These are phyloP conservation scores for Beauveria brongniartii DNA, from an alignment of 2,329 filamentous ascomycete genomes.

Conservation along the genomic window DNA sequence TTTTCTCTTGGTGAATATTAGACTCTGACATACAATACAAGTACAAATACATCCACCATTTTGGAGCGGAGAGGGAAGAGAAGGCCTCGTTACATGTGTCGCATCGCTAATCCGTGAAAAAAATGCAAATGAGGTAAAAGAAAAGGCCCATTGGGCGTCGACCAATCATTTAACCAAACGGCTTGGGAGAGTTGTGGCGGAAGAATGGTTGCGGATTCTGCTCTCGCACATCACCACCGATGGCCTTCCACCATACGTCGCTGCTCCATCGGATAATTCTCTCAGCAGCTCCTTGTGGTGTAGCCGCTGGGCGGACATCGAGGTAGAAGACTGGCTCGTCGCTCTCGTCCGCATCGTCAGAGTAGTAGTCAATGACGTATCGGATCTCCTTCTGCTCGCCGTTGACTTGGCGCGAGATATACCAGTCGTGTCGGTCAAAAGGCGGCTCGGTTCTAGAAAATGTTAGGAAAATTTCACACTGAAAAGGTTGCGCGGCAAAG, in stretches of 20 bases:
- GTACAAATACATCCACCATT: conserved; percentile 8
- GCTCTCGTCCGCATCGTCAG: conserved; percentile 71
- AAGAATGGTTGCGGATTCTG: conserved; percentile 29
- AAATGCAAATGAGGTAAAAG: background rate
- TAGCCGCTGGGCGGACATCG: conserved; percentile 84
- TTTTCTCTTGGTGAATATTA: background rate
- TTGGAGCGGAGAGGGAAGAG: conserved; percentile 7
- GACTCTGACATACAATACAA: conserved; percentile 6
- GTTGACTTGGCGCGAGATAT: conserved; percentile 63
- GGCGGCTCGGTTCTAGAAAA: conserved; percentile 63
- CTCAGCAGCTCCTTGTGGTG: conserved; percentile 72
- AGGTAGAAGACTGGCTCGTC: conserved; percentile 94
- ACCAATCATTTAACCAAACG: conserved; percentile 6
- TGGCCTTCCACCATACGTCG: conserved; percentile 88
- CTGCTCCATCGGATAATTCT: conserved; percentile 81
- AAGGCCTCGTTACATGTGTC: conserved; percentile 5
- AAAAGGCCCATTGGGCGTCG: background rate
- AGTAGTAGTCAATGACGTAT: conserved; percentile 97
- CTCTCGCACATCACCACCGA: conserved; percentile 59
- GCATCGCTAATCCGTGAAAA: conserved; percentile 9
- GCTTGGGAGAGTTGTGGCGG: conserved; percentile 16
- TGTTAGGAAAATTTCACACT: conserved; percentile 13
- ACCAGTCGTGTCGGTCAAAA: conserved; percentile 98
- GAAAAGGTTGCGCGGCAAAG: background rate
- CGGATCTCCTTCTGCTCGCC: conserved; percentile 69